Evolutionary conservation across 495 filamentous ascomycete genomes (phyloP), one percentile per base, ranked within the genome.

Genomic region (Niebla homalea): DNA sequence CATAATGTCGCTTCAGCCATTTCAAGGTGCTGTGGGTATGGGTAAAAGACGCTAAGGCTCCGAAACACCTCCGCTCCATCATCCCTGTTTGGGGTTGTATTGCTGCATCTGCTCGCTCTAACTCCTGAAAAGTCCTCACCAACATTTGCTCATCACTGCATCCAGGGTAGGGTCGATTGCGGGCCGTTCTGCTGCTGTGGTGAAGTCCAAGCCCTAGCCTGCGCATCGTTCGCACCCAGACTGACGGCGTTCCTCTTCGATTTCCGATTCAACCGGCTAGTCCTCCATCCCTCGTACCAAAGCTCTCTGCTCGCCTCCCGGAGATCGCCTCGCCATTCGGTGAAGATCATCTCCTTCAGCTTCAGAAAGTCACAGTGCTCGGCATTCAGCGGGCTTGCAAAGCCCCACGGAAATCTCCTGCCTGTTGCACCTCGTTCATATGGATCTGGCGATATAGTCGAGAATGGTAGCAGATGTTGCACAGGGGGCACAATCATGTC

Each of bases 231-330:
- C 5, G 23, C 45, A 18, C 36, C 45, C 19, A 48, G 25, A 35
- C 32, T 48, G 25, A 48, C 36, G 3, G 45, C 56, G 42, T 54
- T 57, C 51, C 60, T 62, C 50, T 67, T 64, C 19, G 48, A 26
- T 16, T 56, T 50, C n/a, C 48, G 64, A 41, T 75, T 72, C 53
- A 87, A 64, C 40, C 83, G 76, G 57, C 74, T 77, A 29, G 83
- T 97, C 67, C 92, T 79, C 92, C 92, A 98, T 56, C 86, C 80
- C 66, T 98, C 92, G 57, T 98, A 98, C 86, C 89, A 97, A 51
- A 85, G 71, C 67, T 94, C 88, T 46, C 87, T 77, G 65, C 88
- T 94, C 37, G 86, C 86, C 66, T 94, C 89, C 41, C 90, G 83
- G 53, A 98, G 73, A 60, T 98, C 92, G 15, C 74, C 76, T 39